Percentiles rank a stretch among this genome's conserved stretches.
Conservation (phyloP, 257 asterid species). For the Nicotiana undulata region DNA sequence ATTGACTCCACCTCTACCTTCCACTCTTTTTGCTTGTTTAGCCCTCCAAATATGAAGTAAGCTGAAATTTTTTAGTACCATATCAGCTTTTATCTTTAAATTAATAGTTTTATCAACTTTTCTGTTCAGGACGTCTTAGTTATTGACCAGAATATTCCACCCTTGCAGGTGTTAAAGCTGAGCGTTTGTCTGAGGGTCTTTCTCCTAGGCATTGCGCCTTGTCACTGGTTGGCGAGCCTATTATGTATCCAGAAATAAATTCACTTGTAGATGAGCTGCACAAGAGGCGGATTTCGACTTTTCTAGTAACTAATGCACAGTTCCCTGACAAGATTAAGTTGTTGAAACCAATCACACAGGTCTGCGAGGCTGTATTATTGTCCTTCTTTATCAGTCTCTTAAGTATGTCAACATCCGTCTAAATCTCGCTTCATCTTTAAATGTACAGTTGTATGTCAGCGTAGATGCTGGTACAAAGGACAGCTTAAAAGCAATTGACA, state of each 20-base stretch:
- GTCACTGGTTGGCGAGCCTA: conserved; percentile 98
- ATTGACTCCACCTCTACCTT: neutral
- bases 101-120: neutral
- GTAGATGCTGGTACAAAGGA: conserved; percentile 99
- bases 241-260: conserved; percentile 97
- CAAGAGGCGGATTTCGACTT: conserved; percentile 79
- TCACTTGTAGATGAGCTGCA: conserved; percentile 84
- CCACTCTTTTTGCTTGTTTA: neutral
- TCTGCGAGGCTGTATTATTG: conserved; percentile 12
- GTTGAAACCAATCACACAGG: conserved; percentile 88
- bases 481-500: conserved; percentile 94
- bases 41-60: neutral
- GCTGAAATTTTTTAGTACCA: neutral
- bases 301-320: conserved; percentile 96
- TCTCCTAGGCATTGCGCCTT: conserved; percentile 94
- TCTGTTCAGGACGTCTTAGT: neutral
- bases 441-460: conserved; percentile 84
- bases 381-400: conserved; percentile 11
- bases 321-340: conserved; percentile 78
- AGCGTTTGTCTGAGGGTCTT: conserved; percentile 87
- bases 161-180: conserved; percentile 74
- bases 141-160: conserved; percentile 15
- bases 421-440: conserved; percentile 14
- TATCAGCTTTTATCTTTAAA: neutral
- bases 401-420: neutral